Conservation (phyloP, 106 monocot genomes). For the Ottelia alismoides region DNA sequence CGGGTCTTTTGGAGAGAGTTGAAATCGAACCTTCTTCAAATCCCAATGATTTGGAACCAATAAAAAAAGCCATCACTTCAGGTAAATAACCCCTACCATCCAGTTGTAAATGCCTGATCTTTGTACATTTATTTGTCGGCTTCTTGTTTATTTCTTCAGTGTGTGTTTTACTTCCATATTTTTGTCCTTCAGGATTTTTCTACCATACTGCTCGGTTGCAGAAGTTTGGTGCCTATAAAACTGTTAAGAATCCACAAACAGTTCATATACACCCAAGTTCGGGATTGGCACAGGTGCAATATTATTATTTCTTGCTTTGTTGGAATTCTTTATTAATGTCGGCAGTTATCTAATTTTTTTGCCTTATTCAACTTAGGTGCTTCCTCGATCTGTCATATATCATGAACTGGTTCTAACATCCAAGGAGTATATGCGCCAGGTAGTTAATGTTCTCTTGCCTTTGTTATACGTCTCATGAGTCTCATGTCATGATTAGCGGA, state of each 20-base stretch:
- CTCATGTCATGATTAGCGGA: background rate
- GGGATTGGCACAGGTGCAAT: slow-evolving; percentile 68
- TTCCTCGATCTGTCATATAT: slow-evolving; percentile 83
- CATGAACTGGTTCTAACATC: slow-evolving; percentile 92
- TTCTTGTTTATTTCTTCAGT: too few relatives aligned
- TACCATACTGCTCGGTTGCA: slow-evolving; percentile 77
- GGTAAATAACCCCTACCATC: too few relatives aligned
- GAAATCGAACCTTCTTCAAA: too few relatives aligned
- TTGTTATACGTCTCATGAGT: background rate
- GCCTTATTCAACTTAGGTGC: slow-evolving; percentile 29
- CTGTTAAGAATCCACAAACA: slow-evolving; percentile 87
- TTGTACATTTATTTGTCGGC: too few relatives aligned
- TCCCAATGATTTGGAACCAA: too few relatives aligned
- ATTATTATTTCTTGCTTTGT: background rate
- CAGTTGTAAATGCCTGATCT: too few relatives aligned
- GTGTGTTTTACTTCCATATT: too few relatives aligned
- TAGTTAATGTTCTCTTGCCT: background rate
- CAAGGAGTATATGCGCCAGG: slow-evolving; percentile 97
- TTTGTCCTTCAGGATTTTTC: slow-evolving; percentile 97
- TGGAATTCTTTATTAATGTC: background rate
- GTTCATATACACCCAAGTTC: slow-evolving; percentile 93
- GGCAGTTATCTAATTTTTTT: background rate
- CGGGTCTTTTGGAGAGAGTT: too few relatives aligned
- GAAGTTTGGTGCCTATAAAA: slow-evolving; percentile 70
- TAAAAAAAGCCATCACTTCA: too few relatives aligned